These are phyloP conservation scores for Pestalotiopsis sp. DNA, from an alignment of 2,329 filamentous ascomycete genomes.

Conservation along the genomic window DNA sequence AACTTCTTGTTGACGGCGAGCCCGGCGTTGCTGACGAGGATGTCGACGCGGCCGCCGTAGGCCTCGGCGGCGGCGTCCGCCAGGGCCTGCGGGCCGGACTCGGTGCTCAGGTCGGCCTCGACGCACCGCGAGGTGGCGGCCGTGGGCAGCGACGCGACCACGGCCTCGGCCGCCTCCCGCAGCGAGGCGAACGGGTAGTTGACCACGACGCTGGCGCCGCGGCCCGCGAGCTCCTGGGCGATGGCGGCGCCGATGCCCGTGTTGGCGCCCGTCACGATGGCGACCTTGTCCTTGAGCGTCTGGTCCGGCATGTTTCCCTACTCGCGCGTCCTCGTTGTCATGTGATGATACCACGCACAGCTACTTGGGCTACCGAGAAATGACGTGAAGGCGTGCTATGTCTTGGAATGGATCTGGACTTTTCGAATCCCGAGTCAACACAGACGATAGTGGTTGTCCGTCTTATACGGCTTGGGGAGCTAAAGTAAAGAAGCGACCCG, in stretches of 20 bases:
- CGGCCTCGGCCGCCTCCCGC: conserved; percentile 27
- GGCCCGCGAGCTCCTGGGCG: conserved; percentile 42
- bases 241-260: conserved; percentile 48
- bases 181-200: conserved; percentile 45
- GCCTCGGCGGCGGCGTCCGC: conserved; percentile 21
- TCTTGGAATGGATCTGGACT: neutral
- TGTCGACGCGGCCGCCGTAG: conserved; percentile 50
- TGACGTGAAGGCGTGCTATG: neutral
- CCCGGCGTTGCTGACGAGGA: conserved; percentile 61
- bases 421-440: neutral
- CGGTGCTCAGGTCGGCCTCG: conserved; percentile 42
- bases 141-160: conserved; percentile 21
- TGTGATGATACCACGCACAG: neutral
- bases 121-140: conserved; percentile 34
- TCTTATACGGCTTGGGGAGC: neutral
- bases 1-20: conserved; percentile 39
- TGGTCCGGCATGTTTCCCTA: conserved; percentile 32
- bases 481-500: neutral
- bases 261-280: conserved; percentile 49
- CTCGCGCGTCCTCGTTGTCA: neutral
- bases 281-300: conserved; percentile 51
- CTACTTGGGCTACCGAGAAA: neutral
- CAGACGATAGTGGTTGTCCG: neutral
- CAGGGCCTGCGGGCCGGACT: conserved; percentile 34
- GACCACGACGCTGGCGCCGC: conserved; percentile 48